phyloP scores from a whole-genome alignment of 768 basidiomycete species.

The Termitomyces bulborhizus region DNA sequence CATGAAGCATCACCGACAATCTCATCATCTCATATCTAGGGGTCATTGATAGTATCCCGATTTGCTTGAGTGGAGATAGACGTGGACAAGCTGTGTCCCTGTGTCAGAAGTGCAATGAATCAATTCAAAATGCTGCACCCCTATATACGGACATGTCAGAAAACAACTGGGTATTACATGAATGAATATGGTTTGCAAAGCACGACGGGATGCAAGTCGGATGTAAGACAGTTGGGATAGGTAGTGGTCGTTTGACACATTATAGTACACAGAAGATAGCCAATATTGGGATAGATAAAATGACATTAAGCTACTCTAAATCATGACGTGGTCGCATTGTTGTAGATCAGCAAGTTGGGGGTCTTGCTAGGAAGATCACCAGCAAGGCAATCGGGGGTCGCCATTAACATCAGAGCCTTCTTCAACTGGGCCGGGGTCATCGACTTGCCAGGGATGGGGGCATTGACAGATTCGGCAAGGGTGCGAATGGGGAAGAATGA shows the following conservation, averaged over 20 bases:
- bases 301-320: constrained; percentile 5
- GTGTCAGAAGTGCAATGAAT: no score
- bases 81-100: no score
- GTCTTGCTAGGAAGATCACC: constrained; percentile 49
- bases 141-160: neutral
- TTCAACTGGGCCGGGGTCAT: constrained; percentile 73
- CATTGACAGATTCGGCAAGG: constrained; percentile 34
- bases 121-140: no score
- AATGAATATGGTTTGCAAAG: neutral
- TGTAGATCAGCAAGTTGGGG: constrained; percentile 71
- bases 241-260: neutral
- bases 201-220: neutral
- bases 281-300: constrained; percentile 1
- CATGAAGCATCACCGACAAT: no score
- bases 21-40: no score
- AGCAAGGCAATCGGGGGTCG: constrained; percentile 43
- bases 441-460: constrained; percentile 34
- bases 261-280: constrained; percentile 5
- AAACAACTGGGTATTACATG: neutral
- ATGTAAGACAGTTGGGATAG: neutral
- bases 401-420: constrained; percentile 59
- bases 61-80: no score
- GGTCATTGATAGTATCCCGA: no score
- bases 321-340: constrained; percentile 54
- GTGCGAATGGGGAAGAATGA: constrained; percentile 42